Conservation (phyloP, 2,329 filamentous ascomycete species). For the Ophiostoma angusticollis region DNA sequence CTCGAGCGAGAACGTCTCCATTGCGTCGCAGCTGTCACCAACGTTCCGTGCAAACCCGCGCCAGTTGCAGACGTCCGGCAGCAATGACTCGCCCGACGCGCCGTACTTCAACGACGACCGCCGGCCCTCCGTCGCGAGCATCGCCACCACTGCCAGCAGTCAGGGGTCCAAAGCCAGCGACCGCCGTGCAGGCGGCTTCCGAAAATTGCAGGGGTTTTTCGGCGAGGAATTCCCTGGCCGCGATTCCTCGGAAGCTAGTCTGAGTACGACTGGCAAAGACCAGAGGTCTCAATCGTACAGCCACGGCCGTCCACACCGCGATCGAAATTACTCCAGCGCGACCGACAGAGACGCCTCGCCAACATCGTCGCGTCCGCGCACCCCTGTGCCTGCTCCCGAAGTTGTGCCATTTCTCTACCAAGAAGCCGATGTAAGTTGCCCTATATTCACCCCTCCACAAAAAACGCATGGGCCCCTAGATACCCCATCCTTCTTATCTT, state of each 20-base stretch:
- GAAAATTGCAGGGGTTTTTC: slow-evolving; percentile 84
- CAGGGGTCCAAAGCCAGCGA: slow-evolving; percentile 65
- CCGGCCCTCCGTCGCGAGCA: slow-evolving; percentile 77
- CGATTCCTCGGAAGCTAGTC: slow-evolving; percentile 61
- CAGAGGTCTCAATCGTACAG: slow-evolving; percentile 51
- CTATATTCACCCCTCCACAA: too few species aligned
- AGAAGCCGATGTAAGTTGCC: slow-evolving; percentile 62
- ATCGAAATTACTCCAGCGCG: slow-evolving; percentile 69
- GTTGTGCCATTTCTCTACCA: slow-evolving; percentile 98
- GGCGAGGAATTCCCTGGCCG: slow-evolving; percentile 72
- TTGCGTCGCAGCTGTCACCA: slow-evolving; percentile 55
- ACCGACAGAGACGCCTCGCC: slow-evolving; percentile 66
- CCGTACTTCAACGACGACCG: slow-evolving; percentile 58
- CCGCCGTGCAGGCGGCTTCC: slow-evolving; percentile 57
- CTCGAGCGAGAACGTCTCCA: slow-evolving; percentile 55
- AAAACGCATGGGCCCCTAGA: too few species aligned
- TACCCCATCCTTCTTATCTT: not conserved
- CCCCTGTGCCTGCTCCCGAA: slow-evolving; percentile 79
- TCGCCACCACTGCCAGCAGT: slow-evolving; percentile 70
- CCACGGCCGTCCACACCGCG: slow-evolving; percentile 47
- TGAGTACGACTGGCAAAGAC: slow-evolving; percentile 43
- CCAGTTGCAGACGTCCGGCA: slow-evolving; percentile 33
- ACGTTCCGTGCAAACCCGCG: slow-evolving; percentile 41
- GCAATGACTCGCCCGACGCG: slow-evolving; percentile 48
- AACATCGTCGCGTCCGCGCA: slow-evolving; percentile 62